These are phyloP conservation scores for Rhodotorula sp. DNA, from an alignment of 1,284 basidiomycete species.

Conservation along the genomic window DNA sequence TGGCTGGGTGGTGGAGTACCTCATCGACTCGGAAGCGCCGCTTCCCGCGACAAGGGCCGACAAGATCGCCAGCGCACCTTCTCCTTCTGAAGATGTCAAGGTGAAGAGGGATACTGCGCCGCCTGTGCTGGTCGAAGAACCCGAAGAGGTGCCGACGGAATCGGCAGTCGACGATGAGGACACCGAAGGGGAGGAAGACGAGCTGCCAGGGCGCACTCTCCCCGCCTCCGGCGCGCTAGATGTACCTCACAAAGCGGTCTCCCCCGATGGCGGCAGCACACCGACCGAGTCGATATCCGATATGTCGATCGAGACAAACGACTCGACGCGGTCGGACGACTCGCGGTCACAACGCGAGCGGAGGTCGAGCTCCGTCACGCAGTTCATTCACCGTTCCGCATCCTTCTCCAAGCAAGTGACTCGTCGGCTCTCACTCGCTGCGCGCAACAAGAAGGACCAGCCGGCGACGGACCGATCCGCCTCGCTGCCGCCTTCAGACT, in stretches of 20 bases:
- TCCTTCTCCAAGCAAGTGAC: constrained; percentile 12
- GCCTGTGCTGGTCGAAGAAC: constrained; percentile 10
- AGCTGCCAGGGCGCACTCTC: too few relatives aligned
- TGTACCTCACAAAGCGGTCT: background rate
- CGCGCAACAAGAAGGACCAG: background rate
- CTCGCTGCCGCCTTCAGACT: background rate
- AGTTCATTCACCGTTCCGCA: constrained; percentile 4
- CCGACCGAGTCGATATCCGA: background rate
- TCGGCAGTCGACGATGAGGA: background rate
- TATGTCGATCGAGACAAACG: background rate
- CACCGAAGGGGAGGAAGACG: background rate
- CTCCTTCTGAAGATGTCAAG: background rate
- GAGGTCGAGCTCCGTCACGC: constrained; percentile 1
- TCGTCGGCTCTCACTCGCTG: constrained; percentile 6
- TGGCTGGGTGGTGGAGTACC: constrained; percentile 46
- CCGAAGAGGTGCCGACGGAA: constrained; percentile 7
- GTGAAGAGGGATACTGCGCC: background rate
- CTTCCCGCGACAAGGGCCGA: background rate
- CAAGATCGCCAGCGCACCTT: background rate
- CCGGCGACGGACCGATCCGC: background rate
- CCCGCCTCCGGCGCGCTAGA: background rate
- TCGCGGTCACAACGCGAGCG: background rate
- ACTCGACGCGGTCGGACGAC: background rate
- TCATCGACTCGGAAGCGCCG: constrained; percentile 22
- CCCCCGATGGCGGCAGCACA: background rate